Evolutionary conservation across 176 grass and related monocot genomes (phyloP).

Genomic region (Musa acuminata): DNA sequence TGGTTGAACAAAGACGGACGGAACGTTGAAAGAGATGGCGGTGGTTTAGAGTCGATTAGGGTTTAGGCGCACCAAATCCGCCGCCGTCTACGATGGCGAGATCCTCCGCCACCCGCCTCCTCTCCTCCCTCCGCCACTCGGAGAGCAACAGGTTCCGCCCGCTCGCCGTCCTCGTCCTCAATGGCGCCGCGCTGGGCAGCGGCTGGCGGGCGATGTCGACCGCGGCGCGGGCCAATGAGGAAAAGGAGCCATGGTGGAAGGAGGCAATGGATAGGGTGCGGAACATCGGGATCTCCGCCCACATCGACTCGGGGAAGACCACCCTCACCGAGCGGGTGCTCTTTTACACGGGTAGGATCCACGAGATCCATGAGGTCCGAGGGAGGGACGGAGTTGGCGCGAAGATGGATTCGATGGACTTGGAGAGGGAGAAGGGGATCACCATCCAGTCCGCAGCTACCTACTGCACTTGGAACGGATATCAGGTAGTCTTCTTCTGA

Average conservation of each 20-base stretch:
- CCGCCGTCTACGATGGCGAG: slow-evolving; percentile 36
- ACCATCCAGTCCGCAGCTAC: slow-evolving; percentile 96
- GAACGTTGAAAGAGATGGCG: too few relatives aligned
- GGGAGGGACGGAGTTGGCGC: slow-evolving; percentile 77
- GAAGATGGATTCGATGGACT: slow-evolving; percentile 99
- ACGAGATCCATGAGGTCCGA: slow-evolving; percentile 98
- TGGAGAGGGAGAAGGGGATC: slow-evolving; percentile 93
- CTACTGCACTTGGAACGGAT: slow-evolving; percentile 92
- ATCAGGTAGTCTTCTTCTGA: slow-evolving; percentile 36
- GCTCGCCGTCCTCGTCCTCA: slow-evolving; percentile 32
- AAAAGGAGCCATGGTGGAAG: slow-evolving; percentile 69
- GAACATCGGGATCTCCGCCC: slow-evolving; percentile 93
- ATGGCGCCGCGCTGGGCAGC: slow-evolving; percentile 9
- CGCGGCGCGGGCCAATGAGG: slow-evolving; percentile 45
- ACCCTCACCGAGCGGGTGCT: slow-evolving; percentile 87
- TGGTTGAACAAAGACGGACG: background rate
- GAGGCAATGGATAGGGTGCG: slow-evolving; percentile 85
- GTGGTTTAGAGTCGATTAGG: background rate
- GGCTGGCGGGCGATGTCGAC: slow-evolving; percentile 23
- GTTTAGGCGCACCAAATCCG: background rate
- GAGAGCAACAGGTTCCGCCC: background rate
- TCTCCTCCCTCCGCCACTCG: slow-evolving; percentile 33
- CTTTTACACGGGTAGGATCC: slow-evolving; percentile 86
- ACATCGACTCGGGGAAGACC: slow-evolving; percentile 98
- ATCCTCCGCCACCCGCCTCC: slow-evolving; percentile 23